phyloP scores from a whole-genome alignment of 1,139 yeast genomes.

The Yamadazyma songkhlaensis region DNA sequence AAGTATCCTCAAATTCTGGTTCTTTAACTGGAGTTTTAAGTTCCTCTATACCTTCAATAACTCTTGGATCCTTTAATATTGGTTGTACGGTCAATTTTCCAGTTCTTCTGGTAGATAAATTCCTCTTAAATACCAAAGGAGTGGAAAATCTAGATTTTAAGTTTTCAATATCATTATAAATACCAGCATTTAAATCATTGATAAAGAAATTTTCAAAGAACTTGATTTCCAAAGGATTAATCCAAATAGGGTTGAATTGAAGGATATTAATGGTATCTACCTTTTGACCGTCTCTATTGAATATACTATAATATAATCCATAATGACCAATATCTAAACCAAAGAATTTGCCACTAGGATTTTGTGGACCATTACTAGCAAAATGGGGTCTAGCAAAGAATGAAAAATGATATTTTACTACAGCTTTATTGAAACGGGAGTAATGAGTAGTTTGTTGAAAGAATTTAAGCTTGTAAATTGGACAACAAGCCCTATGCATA shows the following conservation, averaged over 20 bases:
- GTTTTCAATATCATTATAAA: conserved; percentile 21
- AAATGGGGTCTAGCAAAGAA: conserved; percentile 2
- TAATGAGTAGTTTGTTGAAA: conserved; percentile 27
- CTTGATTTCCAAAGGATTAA: conserved; percentile 7
- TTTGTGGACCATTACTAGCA: conserved; percentile 7
- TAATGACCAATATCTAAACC: conserved; percentile 42
- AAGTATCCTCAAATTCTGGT: conserved; percentile 1
- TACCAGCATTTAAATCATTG: conserved; percentile 29
- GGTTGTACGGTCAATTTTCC: background rate
- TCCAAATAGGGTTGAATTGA: conserved; percentile 12
- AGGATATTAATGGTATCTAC: conserved; percentile 11
- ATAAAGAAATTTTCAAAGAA: conserved; percentile 23
- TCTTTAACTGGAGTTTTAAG: background rate
- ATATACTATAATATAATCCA: conserved; percentile 43
- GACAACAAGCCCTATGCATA: conserved; percentile 3
- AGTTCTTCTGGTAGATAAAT: conserved; percentile 6
- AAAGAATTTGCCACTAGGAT: conserved; percentile 17
- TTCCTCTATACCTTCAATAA: background rate
- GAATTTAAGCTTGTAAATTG: conserved; percentile 25
- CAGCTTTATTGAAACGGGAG: conserved; percentile 1
- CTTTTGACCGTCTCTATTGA: conserved; percentile 32
- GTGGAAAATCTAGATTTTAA: conserved; percentile 20
- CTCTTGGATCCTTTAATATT: background rate
- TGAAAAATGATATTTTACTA: conserved; percentile 4
- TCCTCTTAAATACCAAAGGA: conserved; percentile 5